Percentiles rank a stretch among this genome's conserved stretches.
These are phyloP conservation scores for Kwoniella pini DNA, from an alignment of 768 basidiomycete species.

Conservation along the genomic window DNA sequence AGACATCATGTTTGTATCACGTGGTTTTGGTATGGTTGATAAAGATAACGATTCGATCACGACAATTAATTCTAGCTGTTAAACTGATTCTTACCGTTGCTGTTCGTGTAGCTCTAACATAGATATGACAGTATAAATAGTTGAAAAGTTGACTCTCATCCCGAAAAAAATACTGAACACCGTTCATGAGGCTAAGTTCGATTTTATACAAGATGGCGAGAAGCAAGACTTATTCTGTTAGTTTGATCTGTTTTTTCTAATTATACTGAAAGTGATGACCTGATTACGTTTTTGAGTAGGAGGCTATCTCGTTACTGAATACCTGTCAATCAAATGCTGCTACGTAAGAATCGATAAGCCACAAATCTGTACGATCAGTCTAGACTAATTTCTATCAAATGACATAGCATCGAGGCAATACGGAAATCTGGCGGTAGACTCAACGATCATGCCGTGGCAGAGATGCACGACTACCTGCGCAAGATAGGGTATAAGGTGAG, in stretches of 20 bases:
- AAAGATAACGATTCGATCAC: no score
- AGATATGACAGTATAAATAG: no score
- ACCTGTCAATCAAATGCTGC: conserved; percentile 83
- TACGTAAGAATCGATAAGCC: conserved; percentile 53
- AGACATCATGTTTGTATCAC: no score
- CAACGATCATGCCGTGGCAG: conserved; percentile 68
- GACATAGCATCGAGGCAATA: conserved; percentile 65
- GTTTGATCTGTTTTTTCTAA: not conserved
- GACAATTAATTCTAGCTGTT: no score
- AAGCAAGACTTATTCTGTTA: conserved; percentile 35
- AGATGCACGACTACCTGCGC: conserved; percentile 85
- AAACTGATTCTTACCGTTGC: no score
- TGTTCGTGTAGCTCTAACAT: no score
- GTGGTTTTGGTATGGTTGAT: no score
- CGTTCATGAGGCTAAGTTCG: conserved; percentile 11
- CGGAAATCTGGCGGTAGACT: conserved; percentile 70
- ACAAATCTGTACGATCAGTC: not conserved
- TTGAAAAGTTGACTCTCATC: no score
- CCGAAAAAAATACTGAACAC: not conserved
- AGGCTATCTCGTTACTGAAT: conserved; percentile 57
- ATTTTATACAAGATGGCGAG: conserved; percentile 28
- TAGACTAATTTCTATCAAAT: not conserved
- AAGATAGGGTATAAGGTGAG: conserved; percentile 83
- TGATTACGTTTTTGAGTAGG: conserved; percentile 22
- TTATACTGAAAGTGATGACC: not conserved